phyloP scores from a whole-genome alignment of 2,329 filamentous ascomycete genomes.

The Aspergillus sp. region DNA sequence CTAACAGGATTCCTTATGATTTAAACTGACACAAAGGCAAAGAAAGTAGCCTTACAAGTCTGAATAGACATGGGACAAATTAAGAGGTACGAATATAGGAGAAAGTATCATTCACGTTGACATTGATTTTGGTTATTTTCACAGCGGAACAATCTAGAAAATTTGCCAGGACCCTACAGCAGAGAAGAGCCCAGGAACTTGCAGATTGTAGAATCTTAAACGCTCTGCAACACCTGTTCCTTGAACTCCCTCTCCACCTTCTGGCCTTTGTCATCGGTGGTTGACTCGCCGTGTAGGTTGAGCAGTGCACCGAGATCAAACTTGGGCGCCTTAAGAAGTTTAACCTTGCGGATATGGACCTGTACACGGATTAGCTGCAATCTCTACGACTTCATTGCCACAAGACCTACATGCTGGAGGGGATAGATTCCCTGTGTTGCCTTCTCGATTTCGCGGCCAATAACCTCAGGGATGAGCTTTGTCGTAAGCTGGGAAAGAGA shows the following conservation, averaged over 20 bases:
- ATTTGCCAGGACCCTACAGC: neutral
- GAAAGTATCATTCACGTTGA: conserved; percentile 12
- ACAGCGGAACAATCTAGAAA: conserved; percentile 5
- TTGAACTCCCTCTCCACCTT: conserved; percentile 99
- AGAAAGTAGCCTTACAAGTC: too few species aligned
- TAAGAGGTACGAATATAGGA: neutral
- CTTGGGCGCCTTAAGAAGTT: conserved; percentile 98
- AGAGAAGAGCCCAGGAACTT: conserved; percentile 71
- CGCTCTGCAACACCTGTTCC: conserved; percentile 90
- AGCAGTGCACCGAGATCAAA: conserved; percentile 97
- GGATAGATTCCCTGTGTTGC: conserved; percentile 99
- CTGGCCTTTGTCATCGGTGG: conserved; percentile 92
- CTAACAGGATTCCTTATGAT: too few species aligned
- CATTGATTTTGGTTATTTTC: conserved; percentile 9
- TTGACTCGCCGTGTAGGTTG: conserved; percentile 95
- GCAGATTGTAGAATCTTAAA: conserved; percentile 70
- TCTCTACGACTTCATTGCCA: neutral
- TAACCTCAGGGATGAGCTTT: conserved; percentile 99
- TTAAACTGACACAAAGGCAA: too few species aligned
- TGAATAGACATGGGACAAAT: too few species aligned
- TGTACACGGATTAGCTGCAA: conserved; percentile 48
- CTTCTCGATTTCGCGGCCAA: conserved; percentile 99
- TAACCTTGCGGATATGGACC: conserved; percentile 99
- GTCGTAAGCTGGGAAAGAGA: conserved; percentile 94
- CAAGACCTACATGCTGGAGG: conserved; percentile 83